Evolutionary conservation across 306 rosid species (phyloP).

Genomic region (Acacia acuminata): DNA sequence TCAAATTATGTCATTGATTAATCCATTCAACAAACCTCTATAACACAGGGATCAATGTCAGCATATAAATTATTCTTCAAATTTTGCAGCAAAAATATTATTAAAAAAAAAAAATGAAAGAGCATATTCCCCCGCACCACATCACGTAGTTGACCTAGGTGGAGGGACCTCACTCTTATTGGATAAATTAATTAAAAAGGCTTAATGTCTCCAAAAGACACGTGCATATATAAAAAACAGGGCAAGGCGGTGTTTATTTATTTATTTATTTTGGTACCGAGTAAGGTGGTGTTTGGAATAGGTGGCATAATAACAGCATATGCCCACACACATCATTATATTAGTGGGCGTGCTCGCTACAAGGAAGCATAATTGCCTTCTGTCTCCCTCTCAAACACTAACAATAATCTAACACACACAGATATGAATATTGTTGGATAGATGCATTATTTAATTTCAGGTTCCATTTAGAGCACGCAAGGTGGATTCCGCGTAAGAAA

Average conservation of each 20-base stretch:
- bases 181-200: not conserved
- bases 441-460: not conserved
- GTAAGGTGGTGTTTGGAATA: not conserved
- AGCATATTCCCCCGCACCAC: not conserved
- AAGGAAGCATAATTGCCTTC: slow-evolving; percentile 33
- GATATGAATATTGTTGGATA: too few species aligned
- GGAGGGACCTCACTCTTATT: not conserved
- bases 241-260: not conserved
- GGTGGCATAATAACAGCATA: slow-evolving; percentile 1
- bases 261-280: not conserved
- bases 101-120: not conserved
- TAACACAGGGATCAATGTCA: not conserved
- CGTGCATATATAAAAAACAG: not conserved
- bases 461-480: slow-evolving; percentile 1
- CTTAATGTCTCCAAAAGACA: not conserved
- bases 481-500: slow-evolving; percentile 41
- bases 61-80: not conserved
- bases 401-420: not conserved
- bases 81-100: not conserved
- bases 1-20: not conserved
- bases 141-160: not conserved
- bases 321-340: not conserved
- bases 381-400: slow-evolving; percentile 28
- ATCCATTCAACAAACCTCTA: not conserved
- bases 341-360: slow-evolving; percentile 24